phyloP scores from a whole-genome alignment of 257 asterid genomes.

The Datura wrightii region DNA sequence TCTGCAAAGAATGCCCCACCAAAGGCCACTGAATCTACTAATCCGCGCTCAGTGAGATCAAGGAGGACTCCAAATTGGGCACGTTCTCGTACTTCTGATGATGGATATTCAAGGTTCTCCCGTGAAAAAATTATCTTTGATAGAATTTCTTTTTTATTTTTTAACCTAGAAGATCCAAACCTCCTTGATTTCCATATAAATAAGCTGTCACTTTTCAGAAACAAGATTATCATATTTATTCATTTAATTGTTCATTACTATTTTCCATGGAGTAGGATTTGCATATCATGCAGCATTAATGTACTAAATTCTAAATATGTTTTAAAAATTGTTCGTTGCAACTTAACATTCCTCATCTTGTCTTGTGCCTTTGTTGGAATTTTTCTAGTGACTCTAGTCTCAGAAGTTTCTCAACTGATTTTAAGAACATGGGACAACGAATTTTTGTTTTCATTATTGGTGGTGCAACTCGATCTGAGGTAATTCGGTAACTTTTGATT shows the following conservation, averaged over 20 bases:
- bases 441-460: conserved; percentile 85
- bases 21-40: conserved; percentile 54
- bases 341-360: background rate
- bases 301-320: background rate
- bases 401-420: conserved; percentile 57
- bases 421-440: conserved; percentile 91
- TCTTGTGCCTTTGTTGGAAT: conserved; percentile 33
- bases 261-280: conserved; percentile 7
- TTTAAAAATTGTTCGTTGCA: background rate
- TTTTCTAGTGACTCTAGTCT: conserved; percentile 73
- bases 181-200: background rate
- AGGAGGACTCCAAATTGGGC: conserved; percentile 98
- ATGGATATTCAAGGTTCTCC: conserved; percentile 83
- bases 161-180: background rate
- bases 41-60: conserved; percentile 85
- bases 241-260: background rate
- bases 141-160: background rate
- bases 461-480: conserved; percentile 99
- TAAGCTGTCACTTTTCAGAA: background rate
- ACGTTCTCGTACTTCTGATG: conserved; percentile 75
- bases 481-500: conserved; percentile 38
- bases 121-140: background rate
- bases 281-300: conserved; percentile 8
- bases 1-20: conserved; percentile 47
- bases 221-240: conserved; percentile 10